Conservation (phyloP, 1,139 yeast species). For the Pichia sp. region DNA sequence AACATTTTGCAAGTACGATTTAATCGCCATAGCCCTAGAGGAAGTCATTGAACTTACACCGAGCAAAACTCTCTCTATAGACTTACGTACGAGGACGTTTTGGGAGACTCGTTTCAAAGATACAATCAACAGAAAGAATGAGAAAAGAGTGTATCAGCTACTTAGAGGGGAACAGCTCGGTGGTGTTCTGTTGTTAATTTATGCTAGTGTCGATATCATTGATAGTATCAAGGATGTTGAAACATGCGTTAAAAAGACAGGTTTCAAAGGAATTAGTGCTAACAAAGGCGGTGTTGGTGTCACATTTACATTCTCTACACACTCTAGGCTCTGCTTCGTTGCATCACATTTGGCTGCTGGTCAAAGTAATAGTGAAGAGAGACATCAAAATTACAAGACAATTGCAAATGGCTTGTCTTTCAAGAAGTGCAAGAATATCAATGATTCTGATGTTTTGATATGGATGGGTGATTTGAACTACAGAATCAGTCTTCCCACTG, state of each 20-base stretch:
- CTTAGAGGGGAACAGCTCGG: slow-evolving; percentile 89
- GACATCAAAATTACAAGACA: slow-evolving; percentile 82
- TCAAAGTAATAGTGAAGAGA: slow-evolving; percentile 68
- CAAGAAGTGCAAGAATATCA: slow-evolving; percentile 59
- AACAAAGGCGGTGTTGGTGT: slow-evolving; percentile 94
- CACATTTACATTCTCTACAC: slow-evolving; percentile 66
- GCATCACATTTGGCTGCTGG: slow-evolving; percentile 97
- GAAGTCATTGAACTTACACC: slow-evolving; percentile 91
- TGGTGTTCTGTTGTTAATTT: slow-evolving; percentile 76
- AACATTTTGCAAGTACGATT: slow-evolving; percentile 35
- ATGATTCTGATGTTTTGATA: slow-evolving; percentile 77
- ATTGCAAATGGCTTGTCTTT: slow-evolving; percentile 73
- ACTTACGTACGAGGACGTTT: slow-evolving; percentile 56
- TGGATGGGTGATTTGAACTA: slow-evolving; percentile 98
- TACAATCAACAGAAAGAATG: slow-evolving; percentile 40
- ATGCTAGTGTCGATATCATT: slow-evolving; percentile 51
- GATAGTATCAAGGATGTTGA: slow-evolving; percentile 63
- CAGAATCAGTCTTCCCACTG: slow-evolving; percentile 70
- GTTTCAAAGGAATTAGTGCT: slow-evolving; percentile 90
- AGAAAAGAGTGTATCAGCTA: slow-evolving; percentile 33
- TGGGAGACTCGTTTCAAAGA: slow-evolving; percentile 73
- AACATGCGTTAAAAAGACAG: slow-evolving; percentile 81
- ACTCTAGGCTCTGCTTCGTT: slow-evolving; percentile 71
- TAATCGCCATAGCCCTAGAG: slow-evolving; percentile 80
- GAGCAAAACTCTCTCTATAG: slow-evolving; percentile 79